These are phyloP conservation scores for Gossypium mustelinum DNA, from an alignment of 345 rosid species.

Conservation along the genomic window DNA sequence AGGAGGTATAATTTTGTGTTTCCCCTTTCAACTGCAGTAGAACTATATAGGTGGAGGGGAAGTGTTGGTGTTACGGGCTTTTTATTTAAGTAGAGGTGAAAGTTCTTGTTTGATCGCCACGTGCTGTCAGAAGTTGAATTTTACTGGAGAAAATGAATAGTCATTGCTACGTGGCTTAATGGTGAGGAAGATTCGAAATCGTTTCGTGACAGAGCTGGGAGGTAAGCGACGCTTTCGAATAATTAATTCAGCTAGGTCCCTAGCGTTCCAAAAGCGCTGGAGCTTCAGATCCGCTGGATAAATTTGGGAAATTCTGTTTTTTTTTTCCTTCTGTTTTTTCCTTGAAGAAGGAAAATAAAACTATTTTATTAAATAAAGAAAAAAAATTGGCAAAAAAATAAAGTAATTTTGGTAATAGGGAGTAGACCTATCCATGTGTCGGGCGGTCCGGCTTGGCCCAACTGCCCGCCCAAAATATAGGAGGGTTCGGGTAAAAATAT, in stretches of 20 bases:
- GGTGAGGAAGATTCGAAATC: not conserved
- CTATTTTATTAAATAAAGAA: too few relatives aligned
- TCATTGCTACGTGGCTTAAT: conserved; percentile 13
- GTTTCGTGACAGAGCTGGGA: conserved; percentile 21
- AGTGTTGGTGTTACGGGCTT: not conserved
- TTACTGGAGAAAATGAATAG: not conserved
- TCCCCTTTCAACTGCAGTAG: conserved; percentile 28
- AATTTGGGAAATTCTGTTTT: not conserved
- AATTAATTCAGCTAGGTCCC: conserved; percentile 9
- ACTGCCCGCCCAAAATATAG: too few relatives aligned
- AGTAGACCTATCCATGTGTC: too few relatives aligned
- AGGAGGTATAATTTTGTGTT: conserved; percentile 9
- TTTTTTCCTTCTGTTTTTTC: not conserved
- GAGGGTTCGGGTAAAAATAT: too few relatives aligned
- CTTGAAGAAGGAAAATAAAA: too few relatives aligned
- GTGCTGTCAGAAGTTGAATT: not conserved
- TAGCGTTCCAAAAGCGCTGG: conserved; percentile 35
- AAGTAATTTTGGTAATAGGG: too few relatives aligned
- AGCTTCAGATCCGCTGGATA: not conserved
- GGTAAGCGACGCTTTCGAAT: not conserved
- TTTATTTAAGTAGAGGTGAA: not conserved
- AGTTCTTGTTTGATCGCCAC: not conserved
- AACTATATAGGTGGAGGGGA: not conserved
- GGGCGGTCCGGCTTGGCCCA: too few relatives aligned
- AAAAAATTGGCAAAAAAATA: too few relatives aligned